Conservation (phyloP, 2,329 filamentous ascomycete genomes). For the Claviceps sorghi region DNA sequence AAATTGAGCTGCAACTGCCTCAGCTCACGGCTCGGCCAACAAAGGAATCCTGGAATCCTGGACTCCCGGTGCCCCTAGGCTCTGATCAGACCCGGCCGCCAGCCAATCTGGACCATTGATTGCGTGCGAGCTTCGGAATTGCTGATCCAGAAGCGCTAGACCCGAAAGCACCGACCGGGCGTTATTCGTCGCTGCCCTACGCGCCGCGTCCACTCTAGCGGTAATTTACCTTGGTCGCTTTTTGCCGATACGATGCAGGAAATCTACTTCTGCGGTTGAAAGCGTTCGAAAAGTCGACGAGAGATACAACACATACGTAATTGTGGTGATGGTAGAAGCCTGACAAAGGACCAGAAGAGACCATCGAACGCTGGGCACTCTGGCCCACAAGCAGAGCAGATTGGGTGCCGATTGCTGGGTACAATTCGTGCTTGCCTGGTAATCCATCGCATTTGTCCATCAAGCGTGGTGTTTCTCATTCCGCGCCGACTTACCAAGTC, state of each 20-base stretch:
- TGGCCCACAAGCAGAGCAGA: neutral
- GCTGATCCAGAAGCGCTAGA: neutral
- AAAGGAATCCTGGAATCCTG: too few species aligned
- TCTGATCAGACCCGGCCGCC: neutral
- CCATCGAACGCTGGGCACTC: neutral
- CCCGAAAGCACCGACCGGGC: constrained; percentile 1
- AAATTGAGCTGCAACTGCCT: neutral
- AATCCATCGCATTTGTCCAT: neutral
- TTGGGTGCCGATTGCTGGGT: neutral
- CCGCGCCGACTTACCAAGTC: neutral
- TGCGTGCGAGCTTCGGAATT: neutral
- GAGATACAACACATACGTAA: neutral
- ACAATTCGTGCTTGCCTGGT: neutral
- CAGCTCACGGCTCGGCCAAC: neutral
- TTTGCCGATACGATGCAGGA: neutral
- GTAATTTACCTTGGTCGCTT: neutral
- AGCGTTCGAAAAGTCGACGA: neutral
- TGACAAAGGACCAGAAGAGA: neutral
- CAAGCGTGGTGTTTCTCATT: neutral
- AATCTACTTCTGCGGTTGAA: neutral
- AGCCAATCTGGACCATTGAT: neutral
- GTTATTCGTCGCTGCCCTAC: neutral
- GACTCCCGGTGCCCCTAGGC: neutral
- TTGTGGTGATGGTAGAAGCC: neutral
- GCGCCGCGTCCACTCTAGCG: neutral